A percentile compares a stretch with the other conserved stretches of the same genome.
These are phyloP conservation scores for Mentha longifolia DNA, from an alignment of 257 asterid genomes.

Conservation along the genomic window DNA sequence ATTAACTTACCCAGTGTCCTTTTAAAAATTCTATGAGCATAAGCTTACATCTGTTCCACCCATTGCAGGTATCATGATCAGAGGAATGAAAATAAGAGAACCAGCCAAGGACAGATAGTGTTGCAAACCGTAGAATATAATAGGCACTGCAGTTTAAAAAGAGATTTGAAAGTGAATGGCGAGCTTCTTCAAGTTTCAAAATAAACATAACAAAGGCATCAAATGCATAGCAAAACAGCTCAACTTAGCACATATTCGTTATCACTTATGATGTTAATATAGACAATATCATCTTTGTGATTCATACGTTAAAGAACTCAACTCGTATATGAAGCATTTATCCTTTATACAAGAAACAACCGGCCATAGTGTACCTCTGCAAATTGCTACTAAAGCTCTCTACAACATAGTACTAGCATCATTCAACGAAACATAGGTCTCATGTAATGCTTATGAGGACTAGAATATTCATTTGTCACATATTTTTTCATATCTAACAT, in stretches of 20 bases:
- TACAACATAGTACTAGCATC: neutral
- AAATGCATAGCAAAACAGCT: slow-evolving; percentile 1
- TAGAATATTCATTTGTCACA: neutral
- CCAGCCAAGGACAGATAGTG: slow-evolving; percentile 96
- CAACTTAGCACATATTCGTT: slow-evolving; percentile 1
- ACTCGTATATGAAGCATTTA: neutral
- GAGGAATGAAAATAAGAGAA: slow-evolving; percentile 90
- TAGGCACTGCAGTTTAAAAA: slow-evolving; percentile 63
- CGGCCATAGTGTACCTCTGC: too few species aligned
- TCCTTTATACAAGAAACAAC: neutral
- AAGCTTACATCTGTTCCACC: slow-evolving; percentile 96
- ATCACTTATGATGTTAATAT: slow-evolving; percentile 8
- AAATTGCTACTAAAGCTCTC: neutral
- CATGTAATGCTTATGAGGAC: neutral
- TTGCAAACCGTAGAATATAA: slow-evolving; percentile 77
- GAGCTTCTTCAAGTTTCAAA: slow-evolving; percentile 23
- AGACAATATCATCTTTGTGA: neutral
- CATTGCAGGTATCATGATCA: slow-evolving; percentile 86
- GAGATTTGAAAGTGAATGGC: slow-evolving; percentile 33
- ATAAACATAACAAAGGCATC: slow-evolving; percentile 26
- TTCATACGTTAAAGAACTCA: neutral
- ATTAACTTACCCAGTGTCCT: slow-evolving; percentile 13
- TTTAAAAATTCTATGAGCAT: slow-evolving; percentile 24
- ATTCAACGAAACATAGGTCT: neutral
- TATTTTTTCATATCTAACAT: neutral